Conservation (phyloP, 1,284 basidiomycete genomes). For the Apiotrichum sp. region DNA sequence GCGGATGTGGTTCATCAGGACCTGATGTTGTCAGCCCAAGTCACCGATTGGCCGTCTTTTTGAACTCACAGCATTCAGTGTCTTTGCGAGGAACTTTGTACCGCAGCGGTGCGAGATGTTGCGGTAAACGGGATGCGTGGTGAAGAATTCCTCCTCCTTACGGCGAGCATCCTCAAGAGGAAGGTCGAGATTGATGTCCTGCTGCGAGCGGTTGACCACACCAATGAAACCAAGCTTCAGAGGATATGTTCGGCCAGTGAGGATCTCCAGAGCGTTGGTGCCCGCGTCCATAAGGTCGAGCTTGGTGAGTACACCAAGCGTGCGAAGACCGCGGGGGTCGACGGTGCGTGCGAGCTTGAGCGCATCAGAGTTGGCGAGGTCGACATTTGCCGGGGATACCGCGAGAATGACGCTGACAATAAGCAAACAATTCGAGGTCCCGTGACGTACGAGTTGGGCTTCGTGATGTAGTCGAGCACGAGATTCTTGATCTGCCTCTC, state of each 20-base stretch:
- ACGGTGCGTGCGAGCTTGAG: conserved; percentile 92
- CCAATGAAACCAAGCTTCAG: conserved; percentile 97
- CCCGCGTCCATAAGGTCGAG: conserved; percentile 98
- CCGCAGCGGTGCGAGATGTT: conserved; percentile 97
- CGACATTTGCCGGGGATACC: conserved; percentile 94
- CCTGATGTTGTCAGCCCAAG: conserved; percentile 50
- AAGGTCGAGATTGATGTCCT: conserved; percentile 90
- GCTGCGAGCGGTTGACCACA: conserved; percentile 93
- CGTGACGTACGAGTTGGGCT: conserved; percentile 76
- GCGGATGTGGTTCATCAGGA: conserved; percentile 94
- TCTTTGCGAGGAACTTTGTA: conserved; percentile 89
- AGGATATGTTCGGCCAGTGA: conserved; percentile 93
- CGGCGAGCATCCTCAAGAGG: conserved; percentile 77
- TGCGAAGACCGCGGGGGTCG: conserved; percentile 90
- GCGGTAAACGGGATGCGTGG: conserved; percentile 79
- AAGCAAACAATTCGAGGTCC: background rate
- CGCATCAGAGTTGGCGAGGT: conserved; percentile 96
- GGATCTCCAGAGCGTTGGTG: conserved; percentile 91
- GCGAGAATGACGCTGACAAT: conserved; percentile 78
- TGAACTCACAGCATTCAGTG: conserved; percentile 73
- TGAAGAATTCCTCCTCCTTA: conserved; percentile 89
- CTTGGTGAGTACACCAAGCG: conserved; percentile 94
- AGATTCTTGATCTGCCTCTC: conserved; percentile 92
- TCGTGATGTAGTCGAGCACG: conserved; percentile 90
- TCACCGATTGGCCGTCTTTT: background rate